These are phyloP conservation scores for Microdochium trichocladiopsis DNA, from an alignment of 2,329 filamentous ascomycete species.

Conservation along the genomic window DNA sequence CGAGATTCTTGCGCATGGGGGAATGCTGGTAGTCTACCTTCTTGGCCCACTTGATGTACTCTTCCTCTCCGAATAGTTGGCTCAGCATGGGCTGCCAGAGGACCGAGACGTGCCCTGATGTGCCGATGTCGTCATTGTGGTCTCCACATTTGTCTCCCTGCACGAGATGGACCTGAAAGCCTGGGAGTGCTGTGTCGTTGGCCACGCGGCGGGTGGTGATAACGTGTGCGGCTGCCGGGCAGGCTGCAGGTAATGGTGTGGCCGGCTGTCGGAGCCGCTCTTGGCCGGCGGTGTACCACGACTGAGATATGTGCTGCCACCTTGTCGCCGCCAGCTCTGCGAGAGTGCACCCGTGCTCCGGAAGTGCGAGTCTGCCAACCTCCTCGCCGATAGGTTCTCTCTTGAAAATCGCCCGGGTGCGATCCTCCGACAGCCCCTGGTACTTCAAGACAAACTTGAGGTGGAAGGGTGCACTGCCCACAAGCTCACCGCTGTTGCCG, in stretches of 20 bases:
- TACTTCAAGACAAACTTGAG: constrained; percentile 5
- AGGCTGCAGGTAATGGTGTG: constrained; percentile 1
- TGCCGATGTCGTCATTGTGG: background rate
- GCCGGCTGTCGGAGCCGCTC: background rate
- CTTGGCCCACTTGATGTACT: constrained; percentile 7
- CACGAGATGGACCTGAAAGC: constrained; percentile 3
- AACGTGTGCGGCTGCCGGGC: constrained; percentile 3
- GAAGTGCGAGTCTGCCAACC: background rate
- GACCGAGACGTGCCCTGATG: constrained; percentile 4
- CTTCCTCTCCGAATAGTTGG: constrained; percentile 7
- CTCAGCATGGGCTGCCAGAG: constrained; percentile 7
- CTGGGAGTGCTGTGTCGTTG: constrained; percentile 9
- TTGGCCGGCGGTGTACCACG: background rate
- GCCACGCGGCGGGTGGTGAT: constrained; percentile 5
- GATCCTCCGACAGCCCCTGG: constrained; percentile 2
- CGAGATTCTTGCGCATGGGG: background rate
- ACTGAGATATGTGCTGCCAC: background rate
- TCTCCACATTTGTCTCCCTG: background rate
- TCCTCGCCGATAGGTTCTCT: background rate
- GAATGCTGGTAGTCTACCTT: constrained; percentile 4
- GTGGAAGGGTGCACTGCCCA: background rate
- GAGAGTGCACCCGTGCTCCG: background rate
- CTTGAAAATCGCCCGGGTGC: background rate
- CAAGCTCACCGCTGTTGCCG: background rate
- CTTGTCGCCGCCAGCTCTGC: background rate